Base-by-base conservation (phyloP, 2,329 filamentous ascomycete species). In the Talaromyces amestolkiae region DNA sequence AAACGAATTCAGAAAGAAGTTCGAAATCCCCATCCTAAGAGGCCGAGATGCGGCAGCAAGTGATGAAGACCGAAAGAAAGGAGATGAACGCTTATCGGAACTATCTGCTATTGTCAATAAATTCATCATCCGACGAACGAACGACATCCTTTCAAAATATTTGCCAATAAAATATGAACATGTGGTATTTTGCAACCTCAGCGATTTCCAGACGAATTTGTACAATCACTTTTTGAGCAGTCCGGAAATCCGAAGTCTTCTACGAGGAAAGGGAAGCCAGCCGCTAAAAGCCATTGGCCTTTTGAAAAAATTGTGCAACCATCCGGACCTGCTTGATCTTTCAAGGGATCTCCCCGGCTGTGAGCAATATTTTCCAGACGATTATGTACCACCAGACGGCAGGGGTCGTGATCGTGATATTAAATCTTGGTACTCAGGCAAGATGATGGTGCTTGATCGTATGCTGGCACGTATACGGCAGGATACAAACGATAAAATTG, bases 171-270 rank as follows among this genome's bases (percentile, higher is more conserved):
- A 99, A 81, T 99, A 99, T 78, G 95, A 99, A 78, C 95, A 99
- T 76, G 95, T 99, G 35, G 95, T 99, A 0, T 99, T 99, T 80
- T 99, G 95, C 84, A 94, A 94, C 71, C 85, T 97, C 54, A 91
- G 95, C 17, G 91, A 91, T 0, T 98, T 99, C 80, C 95, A 99
- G 77, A 85, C 93, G 63, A 91, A 92, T 70, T 82, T 99, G 1
- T 99, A 99, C 83, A 97, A 97, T 73, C 92, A 97, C 78, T 99
- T 99, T 78, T 93, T 99, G 77, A 92, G 91, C 59, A 97, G 93
- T 67, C 94, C 95, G 0, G 92, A 96, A 67, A 98, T 99, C 73
- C 93, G 96, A 75, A 93, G 91, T 62, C 82, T 99, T 53, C 85
- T 99, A 41, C 88, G 91, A 69, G 95, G 95, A 67, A 98, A 97